Evolutionary conservation across 2,329 filamentous ascomycete species (phyloP).

Genomic region (Colletotrichum paranaense): DNA sequence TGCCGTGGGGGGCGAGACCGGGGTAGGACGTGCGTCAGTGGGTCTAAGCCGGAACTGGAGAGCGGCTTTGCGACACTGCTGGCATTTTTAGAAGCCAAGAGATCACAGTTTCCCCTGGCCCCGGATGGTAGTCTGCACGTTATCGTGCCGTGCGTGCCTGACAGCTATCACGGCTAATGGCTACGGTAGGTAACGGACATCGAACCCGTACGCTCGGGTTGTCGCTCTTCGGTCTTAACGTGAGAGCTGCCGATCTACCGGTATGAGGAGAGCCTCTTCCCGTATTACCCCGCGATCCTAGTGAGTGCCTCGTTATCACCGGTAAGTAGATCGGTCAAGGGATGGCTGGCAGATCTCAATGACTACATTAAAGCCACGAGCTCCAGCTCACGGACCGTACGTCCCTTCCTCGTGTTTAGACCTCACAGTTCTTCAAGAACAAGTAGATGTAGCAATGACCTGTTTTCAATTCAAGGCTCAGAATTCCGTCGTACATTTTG

Average conservation of each 20-base stretch:
- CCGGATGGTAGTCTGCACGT: not conserved
- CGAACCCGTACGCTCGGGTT: not conserved
- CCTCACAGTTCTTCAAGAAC: not conserved
- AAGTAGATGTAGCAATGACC: not conserved
- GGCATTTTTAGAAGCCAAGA: not conserved
- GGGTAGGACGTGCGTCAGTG: not conserved
- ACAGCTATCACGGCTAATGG: not conserved
- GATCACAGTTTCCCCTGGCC: not conserved
- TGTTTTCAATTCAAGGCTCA: no score
- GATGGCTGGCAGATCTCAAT: not conserved
- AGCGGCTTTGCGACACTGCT: not conserved
- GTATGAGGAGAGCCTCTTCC: not conserved
- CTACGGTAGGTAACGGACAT: not conserved
- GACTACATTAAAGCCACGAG: not conserved
- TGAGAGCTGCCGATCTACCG: no score
- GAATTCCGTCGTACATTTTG: no score
- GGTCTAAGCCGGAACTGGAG: not conserved
- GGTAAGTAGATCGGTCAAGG: not conserved
- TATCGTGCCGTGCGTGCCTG: not conserved
- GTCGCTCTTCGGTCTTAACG: no score
- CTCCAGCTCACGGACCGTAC: not conserved
- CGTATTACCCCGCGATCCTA: not conserved
- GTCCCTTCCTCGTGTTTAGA: accelerated
- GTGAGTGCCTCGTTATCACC: not conserved
- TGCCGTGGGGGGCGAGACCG: not conserved